These are phyloP conservation scores for Starmerella sirachaensis DNA, from an alignment of 805 yeast genomes.

Conservation along the genomic window DNA sequence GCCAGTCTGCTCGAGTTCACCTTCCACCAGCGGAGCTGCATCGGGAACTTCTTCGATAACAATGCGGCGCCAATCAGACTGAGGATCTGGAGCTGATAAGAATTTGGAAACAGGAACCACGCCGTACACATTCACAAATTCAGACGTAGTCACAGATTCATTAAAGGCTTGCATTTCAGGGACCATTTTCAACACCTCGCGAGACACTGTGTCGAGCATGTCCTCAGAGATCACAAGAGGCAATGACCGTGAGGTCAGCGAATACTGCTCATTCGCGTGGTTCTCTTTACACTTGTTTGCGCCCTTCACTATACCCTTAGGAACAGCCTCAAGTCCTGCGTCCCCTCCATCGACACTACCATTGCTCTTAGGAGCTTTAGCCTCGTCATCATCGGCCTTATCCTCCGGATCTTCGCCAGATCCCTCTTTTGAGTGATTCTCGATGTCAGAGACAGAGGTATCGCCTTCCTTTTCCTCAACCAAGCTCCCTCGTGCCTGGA, in stretches of 20 bases:
- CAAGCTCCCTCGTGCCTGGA: too few relatives aligned
- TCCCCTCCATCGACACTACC: too few relatives aligned
- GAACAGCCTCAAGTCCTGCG: too few relatives aligned
- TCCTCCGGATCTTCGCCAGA: too few relatives aligned
- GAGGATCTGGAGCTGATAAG: slow-evolving; percentile 23
- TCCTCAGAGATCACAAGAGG: slow-evolving; percentile 4
- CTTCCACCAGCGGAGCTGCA: background rate
- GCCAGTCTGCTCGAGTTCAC: too few relatives aligned
- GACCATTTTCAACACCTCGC: slow-evolving; percentile 14
- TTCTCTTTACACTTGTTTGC: background rate
- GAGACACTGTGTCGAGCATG: slow-evolving; percentile 10
- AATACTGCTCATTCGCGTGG: background rate
- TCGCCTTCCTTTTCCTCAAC: too few relatives aligned
- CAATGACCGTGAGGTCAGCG: slow-evolving; percentile 14
- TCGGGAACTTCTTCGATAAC: slow-evolving; percentile 15
- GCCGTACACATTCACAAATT: slow-evolving; percentile 18
- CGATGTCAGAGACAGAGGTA: too few relatives aligned
- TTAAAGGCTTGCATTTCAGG: slow-evolving; percentile 17
- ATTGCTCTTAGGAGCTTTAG: too few relatives aligned
- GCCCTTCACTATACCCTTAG: background rate
- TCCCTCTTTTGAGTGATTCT: too few relatives aligned
- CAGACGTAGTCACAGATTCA: slow-evolving; percentile 1
- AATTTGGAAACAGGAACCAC: slow-evolving; percentile 27
- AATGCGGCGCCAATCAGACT: slow-evolving; percentile 27
- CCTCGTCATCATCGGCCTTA: too few relatives aligned